These are phyloP conservation scores for Sporothrix sp. DNA, from an alignment of 2,329 filamentous ascomycete species.

Conservation along the genomic window DNA sequence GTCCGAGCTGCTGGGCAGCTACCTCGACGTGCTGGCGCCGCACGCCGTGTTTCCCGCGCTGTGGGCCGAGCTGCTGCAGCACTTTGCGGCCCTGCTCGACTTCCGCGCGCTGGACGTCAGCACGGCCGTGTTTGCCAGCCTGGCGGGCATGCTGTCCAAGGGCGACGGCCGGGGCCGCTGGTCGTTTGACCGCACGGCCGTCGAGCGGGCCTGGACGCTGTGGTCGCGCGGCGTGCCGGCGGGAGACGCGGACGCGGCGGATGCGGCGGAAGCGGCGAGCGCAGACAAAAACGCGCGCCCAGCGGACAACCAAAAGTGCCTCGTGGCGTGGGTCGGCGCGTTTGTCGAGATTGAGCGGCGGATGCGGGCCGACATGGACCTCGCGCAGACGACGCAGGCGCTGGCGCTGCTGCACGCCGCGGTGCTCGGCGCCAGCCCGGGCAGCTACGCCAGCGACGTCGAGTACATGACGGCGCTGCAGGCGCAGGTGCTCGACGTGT, in stretches of 20 bases:
- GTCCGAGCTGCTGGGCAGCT: constrained; percentile 62
- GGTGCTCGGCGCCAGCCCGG: constrained; percentile 58
- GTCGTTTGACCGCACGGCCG: constrained; percentile 39
- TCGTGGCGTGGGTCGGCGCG: constrained; percentile 73
- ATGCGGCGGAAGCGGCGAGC: background rate
- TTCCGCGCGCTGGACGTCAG: constrained; percentile 59
- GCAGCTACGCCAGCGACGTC: constrained; percentile 60
- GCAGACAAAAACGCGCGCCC: constrained; percentile 35
- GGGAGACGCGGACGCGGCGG: constrained; percentile 27
- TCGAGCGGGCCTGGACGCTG: constrained; percentile 56
- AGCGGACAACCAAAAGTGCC: constrained; percentile 65
- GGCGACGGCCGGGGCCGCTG: constrained; percentile 34
- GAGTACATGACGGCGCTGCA: constrained; percentile 68
- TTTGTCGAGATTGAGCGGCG: constrained; percentile 71
- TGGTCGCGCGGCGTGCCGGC: constrained; percentile 60
- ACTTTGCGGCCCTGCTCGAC: constrained; percentile 55
- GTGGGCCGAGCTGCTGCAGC: constrained; percentile 64
- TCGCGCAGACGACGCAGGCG: constrained; percentile 55
- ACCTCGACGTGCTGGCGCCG: constrained; percentile 61
- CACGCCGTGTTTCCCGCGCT: constrained; percentile 59
- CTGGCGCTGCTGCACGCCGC: constrained; percentile 61
- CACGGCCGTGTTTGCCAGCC: constrained; percentile 59
- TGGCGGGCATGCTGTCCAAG: constrained; percentile 52
- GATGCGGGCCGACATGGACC: constrained; percentile 52
- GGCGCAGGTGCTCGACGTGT: constrained; percentile 54